A percentile compares a stretch with the other conserved stretches of the same genome.
Conservation (phyloP, 129 eudicot species). For the Cynara cardunculus region DNA sequence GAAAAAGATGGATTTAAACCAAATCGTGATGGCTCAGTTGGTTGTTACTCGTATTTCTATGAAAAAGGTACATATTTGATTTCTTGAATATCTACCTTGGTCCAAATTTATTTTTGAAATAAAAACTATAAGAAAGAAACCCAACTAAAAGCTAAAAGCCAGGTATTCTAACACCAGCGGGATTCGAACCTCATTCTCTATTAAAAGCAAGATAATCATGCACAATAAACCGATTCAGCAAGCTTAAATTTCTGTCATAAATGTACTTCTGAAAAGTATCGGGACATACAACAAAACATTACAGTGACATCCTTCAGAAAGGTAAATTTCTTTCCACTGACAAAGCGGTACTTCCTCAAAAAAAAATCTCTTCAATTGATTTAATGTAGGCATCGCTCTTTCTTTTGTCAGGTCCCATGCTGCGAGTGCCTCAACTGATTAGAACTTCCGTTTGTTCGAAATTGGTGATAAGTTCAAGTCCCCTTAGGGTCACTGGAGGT, state of each 20-base stretch:
- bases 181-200: neutral
- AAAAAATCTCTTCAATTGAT: too few species aligned
- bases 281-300: neutral
- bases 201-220: neutral
- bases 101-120: neutral
- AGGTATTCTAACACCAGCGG: neutral
- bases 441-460: neutral
- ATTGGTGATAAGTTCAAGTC: neutral
- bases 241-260: neutral
- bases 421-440: neutral
- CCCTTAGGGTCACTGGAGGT: neutral
- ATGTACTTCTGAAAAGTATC: too few species aligned
- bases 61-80: neutral
- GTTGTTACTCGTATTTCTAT: neutral
- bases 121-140: neutral
- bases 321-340: too few species aligned
- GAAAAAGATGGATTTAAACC: neutral
- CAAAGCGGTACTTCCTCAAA: too few species aligned
- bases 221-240: neutral
- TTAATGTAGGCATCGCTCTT: too few species aligned
- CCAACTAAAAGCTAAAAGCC: neutral
- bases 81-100: neutral
- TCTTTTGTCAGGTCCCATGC: too few species aligned
- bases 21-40: neutral
- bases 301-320: neutral